Evolutionary conservation across 2,329 filamentous ascomycete genomes (phyloP), one percentile per base, ranked within the genome.

Genomic region (Cladosporium sp.): DNA sequence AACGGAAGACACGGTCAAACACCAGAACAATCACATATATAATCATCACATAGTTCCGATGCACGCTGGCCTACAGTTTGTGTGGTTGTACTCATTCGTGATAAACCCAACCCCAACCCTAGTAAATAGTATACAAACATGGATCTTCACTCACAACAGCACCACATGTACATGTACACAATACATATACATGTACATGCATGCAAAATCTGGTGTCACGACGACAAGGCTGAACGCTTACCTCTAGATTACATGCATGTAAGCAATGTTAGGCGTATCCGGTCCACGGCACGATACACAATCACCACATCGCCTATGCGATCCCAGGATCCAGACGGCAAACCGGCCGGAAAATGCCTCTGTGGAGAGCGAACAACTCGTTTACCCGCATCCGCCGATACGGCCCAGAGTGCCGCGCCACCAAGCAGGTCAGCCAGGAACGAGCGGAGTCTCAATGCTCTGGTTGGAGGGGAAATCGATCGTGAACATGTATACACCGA

Each of bases 321-420:
- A 46, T 11, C n/a, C n/a, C 39, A 23, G 21, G 39, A 46, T 28
- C 23, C 48, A 53, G 23, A 28, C 54, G 30, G 54, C 32, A 36
- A 39, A 39, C 58, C 43, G 48, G 43, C 30, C 43, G 59, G 30
- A 53, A 57, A 57, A 57, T 36, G 53, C 32, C 30, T 36, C 30
- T 57, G 53, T 53, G 49, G 39, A 46, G 39, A 46, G n/a, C 4
- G 28, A 28, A 13, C 18, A n/a, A 28, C 51, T 51, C 48, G 21
- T 32, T 54, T 32, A 39, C 32, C 30, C 13, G 26, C n/a, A 26
- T 53, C 48, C 48, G 48, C 48, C 54, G 54, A 57, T 32, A 53
- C 59, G 59, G 59, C 43, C 46, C 59, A 62, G 6, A 39, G 32
- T 62, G 58, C 58, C 58, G 58, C 43, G 43, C 28, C 46, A 36